These are phyloP conservation scores for Danielozyma ontarioensis DNA, from an alignment of 805 yeast species.

Conservation along the genomic window DNA sequence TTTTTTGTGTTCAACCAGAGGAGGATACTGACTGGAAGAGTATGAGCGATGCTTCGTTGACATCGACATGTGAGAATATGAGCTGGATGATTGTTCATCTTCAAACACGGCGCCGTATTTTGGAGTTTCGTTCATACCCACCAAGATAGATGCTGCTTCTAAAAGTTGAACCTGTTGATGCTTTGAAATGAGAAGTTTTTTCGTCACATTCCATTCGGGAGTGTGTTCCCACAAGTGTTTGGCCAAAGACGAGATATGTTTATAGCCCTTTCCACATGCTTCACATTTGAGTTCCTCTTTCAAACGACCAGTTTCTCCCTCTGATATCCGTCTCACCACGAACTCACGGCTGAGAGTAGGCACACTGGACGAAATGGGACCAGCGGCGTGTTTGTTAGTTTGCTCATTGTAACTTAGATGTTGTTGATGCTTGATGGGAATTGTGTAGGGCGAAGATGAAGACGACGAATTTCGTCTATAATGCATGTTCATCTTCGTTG, in stretches of 20 bases:
- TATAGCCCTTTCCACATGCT: constrained; percentile 88
- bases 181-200: constrained; percentile 73
- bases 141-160: constrained; percentile 73
- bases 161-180: constrained; percentile 83
- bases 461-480: constrained; percentile 22
- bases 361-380: constrained; percentile 21
- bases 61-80: neutral
- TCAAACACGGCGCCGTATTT: neutral
- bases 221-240: constrained; percentile 93
- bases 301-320: constrained; percentile 79
- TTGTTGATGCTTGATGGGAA: constrained; percentile 21
- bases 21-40: neutral
- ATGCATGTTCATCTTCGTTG: constrained; percentile 19
- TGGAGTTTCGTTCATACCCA: constrained; percentile 60
- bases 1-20: no score
- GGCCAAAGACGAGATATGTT: constrained; percentile 82
- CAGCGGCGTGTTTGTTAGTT: no score
- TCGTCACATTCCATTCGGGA: constrained; percentile 88
- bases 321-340: constrained; percentile 77
- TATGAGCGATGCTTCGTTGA: neutral
- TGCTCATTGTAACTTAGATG: no score
- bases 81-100: neutral
- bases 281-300: constrained; percentile 85
- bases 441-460: constrained; percentile 22
- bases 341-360: constrained; percentile 56